Evolutionary conservation across 2,329 filamentous ascomycete species (phyloP), one percentile per base, ranked within the genome.

Genomic region (Talaromyces islandicus): DNA sequence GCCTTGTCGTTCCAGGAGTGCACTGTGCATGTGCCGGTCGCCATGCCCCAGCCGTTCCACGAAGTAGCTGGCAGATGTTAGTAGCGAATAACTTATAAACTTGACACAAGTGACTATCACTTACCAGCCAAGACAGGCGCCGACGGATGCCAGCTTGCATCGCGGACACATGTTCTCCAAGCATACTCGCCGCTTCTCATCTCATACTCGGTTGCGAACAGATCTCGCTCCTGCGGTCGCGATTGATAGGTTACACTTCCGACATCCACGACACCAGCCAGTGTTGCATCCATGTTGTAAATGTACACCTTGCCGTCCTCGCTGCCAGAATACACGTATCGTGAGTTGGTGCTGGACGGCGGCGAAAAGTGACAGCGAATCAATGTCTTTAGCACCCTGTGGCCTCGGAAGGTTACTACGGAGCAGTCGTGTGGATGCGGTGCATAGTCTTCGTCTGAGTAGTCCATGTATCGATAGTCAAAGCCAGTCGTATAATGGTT

Each of bases 331-430:
- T 97, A 97, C 24, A 99, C 92, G 70, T 97, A 97, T 67, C 91
- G 84, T 9, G 90, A 92, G 71, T 97, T 90, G 1, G 91, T 93
- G 70, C 90, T 92, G 11, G 83, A 85, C 0, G 91, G 86, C 0
- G 94, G 94, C 32, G 90, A 94, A 76, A 99, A 99, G 75, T 97
- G 93, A 69, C 94, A 97, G 62, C 94, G 83, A 66, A 97, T 97
- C 46, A 97, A 81, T 0, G 94, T 97, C 68, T 91, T 88, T 62
- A 95, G 83, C 12, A 99, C 91, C 63, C 84, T 85, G 76, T 99
- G 94, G 10, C 93, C 93, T 27, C 91, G 86, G 81, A 95, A 97
- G 0, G 93, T 97, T 53, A 97, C 94, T 2, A 97, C 79, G 0
- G 90, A 95, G 78, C 93, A 96, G 74, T 97, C 94, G 68, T 92